Evolutionary conservation across 306 rosid species (phyloP), one percentile per base, ranked within the genome.

Genomic region (Prinsepia uniflora): DNA sequence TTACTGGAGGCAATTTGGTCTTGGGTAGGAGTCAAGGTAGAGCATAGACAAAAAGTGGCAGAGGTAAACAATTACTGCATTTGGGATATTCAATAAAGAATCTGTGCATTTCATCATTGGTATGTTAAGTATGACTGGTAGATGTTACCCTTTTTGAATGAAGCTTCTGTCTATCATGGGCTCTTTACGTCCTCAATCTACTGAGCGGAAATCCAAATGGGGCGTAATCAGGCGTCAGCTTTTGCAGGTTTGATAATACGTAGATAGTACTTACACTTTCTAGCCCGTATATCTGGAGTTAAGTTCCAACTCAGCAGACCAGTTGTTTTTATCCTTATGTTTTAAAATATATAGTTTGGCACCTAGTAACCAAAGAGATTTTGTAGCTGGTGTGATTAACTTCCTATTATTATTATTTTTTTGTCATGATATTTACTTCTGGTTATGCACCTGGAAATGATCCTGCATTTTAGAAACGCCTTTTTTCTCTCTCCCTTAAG

Each of bases 161-260:
- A 77, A 93, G 98, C 92, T 93, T 73, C 98, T 90, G 76, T 87
- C 91, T 39, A 80, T 93, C 90, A 85, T 90, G 98, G 88, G 88
- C 78, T 93, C 94, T 55, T 84, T 93, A 82, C 96, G 97, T 64
- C 98, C 98, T 72, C 97, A 88, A 78, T 90, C 97, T 67, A 71
- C 97, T 56, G 87, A 84, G 76, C 86, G 94, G 78, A 93, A 93
- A 85, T 84, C 89, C 75, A 88, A 83, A 78, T 93, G 97, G 98
- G 92, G 54, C 30, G 96, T 93, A 60, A 88, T 88, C 80, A 87
- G 98, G 79, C 87, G 97, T 58, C 98, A 93, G 72, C 93, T 93
- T 78, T 85, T 90, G 80, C 98, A 93, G 97, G 98, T 85, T 72
- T 20, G 79, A 79, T 67, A 19, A 67, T 83, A 57, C 65, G 65